Conservation (phyloP, 768 basidiomycete species). For the Tylopilus sp. region DNA sequence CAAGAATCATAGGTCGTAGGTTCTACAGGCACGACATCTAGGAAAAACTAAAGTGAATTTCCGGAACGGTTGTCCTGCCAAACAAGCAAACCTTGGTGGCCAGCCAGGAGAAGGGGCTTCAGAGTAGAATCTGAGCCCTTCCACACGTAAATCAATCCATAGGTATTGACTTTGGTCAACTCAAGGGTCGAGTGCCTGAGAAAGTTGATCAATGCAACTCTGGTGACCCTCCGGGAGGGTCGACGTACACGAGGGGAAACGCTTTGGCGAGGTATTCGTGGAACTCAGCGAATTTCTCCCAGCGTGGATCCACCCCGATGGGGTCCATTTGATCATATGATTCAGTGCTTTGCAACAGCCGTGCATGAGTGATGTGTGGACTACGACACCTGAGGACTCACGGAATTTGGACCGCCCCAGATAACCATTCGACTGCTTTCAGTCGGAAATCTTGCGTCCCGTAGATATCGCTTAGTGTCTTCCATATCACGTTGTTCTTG, state of each 20-base stretch:
- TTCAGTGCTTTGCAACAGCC: slow-evolving; percentile 39
- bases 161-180: slow-evolving; percentile 59
- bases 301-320: slow-evolving; percentile 48
- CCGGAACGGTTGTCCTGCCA: background rate
- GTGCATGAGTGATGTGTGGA: slow-evolving; percentile 5
- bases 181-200: slow-evolving; percentile 46
- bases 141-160: slow-evolving; percentile 57
- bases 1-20: slow-evolving; percentile 52
- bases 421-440: slow-evolving; percentile 36
- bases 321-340: slow-evolving; percentile 47
- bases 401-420: slow-evolving; percentile 40
- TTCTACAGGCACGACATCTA: slow-evolving; percentile 70
- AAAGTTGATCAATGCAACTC: background rate
- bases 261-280: slow-evolving; percentile 52
- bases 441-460: slow-evolving; percentile 34
- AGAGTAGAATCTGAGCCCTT: slow-evolving; percentile 44
- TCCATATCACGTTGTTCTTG: slow-evolving; percentile 34
- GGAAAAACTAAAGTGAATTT: background rate
- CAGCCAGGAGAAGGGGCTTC: slow-evolving; percentile 55
- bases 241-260: slow-evolving; percentile 59
- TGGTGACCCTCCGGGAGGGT: background rate
- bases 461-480: slow-evolving; percentile 28
- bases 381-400: slow-evolving; percentile 25
- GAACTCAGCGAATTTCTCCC: slow-evolving; percentile 51
- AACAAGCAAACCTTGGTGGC: slow-evolving; percentile 46